Base-by-base conservation (phyloP, 768 basidiomycete genomes). In the Kwoniella mangroviensis region DNA sequence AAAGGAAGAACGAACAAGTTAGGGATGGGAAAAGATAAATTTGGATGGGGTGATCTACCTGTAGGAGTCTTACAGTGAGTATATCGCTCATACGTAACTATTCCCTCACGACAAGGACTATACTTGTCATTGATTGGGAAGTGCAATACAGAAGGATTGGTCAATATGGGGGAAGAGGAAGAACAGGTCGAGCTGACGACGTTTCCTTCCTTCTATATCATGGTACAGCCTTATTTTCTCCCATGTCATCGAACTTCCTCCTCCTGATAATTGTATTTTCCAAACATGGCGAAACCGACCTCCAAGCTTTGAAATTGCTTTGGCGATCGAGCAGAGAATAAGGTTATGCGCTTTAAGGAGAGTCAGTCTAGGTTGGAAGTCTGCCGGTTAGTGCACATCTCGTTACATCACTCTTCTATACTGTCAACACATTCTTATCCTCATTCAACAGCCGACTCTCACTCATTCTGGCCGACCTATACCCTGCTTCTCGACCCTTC, bases 31-130 rank as follows among this genome's bases (percentile, higher is more conserved):
- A 57, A 66, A 43, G 55, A 43, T 34, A 66, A 66, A 49, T 21
- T 12, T 26, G 74, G 74, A n/a, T 75, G 74, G 74, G 69, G 40
- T 19, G 68, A 58, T 21, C 61, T 75, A 19, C 68, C 71, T 22
- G 22, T 60, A 12, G 43, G 67, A 19, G 41, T 75, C 21, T 40
- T 73, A 24, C 62, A 72, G 74, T 75, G 43, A 75, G 74, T 71
- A n/a, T 54, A n/a, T 54, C 12, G 2, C 24, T 12, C 56, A 28
- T 13, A 17, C 22, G 56, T 19, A 10, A 12, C 62, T 17, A 21
- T 34, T 21, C 56, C 41, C 34, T 7, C 9, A 34, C 6, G 34
- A 7, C 34, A 34, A 4, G 34, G 34, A 34, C 34, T 4, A 34
- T 34, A 34, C 3, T 34, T 34, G 34, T 34, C 6, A 34, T 34